phyloP scores from a whole-genome alignment of 2,329 filamentous ascomycete species.

The Pseudogymnoascus sp. region DNA sequence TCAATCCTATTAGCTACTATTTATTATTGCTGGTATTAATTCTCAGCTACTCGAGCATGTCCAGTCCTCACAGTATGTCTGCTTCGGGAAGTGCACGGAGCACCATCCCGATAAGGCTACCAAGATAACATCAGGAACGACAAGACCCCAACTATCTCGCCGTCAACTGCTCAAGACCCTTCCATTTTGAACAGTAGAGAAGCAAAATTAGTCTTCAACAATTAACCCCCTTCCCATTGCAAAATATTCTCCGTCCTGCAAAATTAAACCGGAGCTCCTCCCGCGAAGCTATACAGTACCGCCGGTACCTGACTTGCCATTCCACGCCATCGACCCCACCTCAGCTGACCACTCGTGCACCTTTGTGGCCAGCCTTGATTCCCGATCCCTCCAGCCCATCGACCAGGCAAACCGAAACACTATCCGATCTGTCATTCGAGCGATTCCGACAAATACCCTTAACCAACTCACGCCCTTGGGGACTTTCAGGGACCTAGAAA shows the following conservation, averaged over 20 bases:
- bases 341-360: not conserved
- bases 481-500: not conserved
- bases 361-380: not conserved
- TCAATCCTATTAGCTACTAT: not conserved
- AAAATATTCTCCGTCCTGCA: not conserved
- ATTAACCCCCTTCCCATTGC: not conserved
- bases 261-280: not conserved
- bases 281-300: not conserved
- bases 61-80: not conserved
- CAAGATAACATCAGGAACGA: not conserved
- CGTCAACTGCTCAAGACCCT: not conserved
- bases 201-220: not conserved
- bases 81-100: not conserved
- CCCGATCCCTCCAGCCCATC: not conserved
- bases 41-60: not conserved
- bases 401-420: not conserved
- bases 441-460: not conserved
- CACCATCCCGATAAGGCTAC: not conserved
- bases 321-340: constrained; percentile 7
- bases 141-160: not conserved
- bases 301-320: not conserved
- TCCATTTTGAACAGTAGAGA: too few species aligned
- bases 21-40: not conserved
- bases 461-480: not conserved
- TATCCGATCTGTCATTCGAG: not conserved